phyloP scores from a whole-genome alignment of 345 rosid species.

The Cardiospermum halicacabum region DNA sequence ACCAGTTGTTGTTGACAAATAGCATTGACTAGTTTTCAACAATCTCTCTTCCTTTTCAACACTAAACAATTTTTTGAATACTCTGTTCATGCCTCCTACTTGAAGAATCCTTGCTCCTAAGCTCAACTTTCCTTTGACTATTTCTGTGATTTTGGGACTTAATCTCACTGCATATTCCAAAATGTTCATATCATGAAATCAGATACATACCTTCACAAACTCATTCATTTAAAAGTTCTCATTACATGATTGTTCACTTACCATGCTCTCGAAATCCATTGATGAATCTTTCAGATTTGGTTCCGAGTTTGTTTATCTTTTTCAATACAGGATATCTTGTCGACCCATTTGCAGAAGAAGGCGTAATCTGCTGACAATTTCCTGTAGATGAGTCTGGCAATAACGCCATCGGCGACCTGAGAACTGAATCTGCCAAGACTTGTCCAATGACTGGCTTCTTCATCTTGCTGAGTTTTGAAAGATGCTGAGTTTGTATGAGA shows the following conservation, averaged over 20 bases:
- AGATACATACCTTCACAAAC: no score
- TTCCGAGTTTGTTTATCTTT: constrained; percentile 18
- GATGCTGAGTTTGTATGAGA: no score
- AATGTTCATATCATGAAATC: background rate
- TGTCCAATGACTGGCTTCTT: constrained; percentile 23
- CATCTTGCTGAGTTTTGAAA: constrained; percentile 18
- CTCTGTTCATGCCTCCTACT: constrained; percentile 37
- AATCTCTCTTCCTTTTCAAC: constrained; percentile 34
- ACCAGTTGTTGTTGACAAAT: constrained; percentile 40
- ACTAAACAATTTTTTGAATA: constrained; percentile 35
- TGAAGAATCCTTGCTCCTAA: constrained; percentile 21
- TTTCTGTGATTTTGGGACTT: constrained; percentile 16
- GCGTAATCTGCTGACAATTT: constrained; percentile 22
- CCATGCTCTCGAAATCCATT: constrained; percentile 49
- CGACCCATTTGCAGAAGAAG: constrained; percentile 33
- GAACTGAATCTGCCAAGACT: constrained; percentile 23
- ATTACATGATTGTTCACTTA: constrained; percentile 24
- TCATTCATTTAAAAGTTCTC: no score
- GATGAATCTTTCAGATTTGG: constrained; percentile 33
- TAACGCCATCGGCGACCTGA: constrained; percentile 28
- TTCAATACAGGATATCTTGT: constrained; percentile 27
- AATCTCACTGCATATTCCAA: constrained; percentile 12
- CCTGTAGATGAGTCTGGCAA: constrained; percentile 20
- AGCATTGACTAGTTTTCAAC: constrained; percentile 45
- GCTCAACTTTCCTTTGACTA: constrained; percentile 11